Evolutionary conservation across 2,329 filamentous ascomycete genomes (phyloP).

Genomic region (Fusarium nelsonii): DNA sequence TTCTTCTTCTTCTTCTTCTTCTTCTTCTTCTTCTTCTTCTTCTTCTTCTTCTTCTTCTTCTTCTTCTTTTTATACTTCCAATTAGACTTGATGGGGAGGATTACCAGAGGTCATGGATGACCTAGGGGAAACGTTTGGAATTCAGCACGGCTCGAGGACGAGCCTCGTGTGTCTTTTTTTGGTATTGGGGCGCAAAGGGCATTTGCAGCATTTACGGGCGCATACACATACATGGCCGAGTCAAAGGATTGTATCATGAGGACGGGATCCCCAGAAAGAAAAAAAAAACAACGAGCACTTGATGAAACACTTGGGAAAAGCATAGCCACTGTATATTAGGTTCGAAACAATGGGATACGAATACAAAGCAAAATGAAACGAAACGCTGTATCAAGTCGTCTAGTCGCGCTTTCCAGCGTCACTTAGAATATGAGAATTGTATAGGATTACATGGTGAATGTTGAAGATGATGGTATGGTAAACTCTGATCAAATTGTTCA

Average conservation of each 20-base stretch:
- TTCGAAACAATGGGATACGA: conserved; percentile 9
- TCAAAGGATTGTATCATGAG: conserved; percentile 28
- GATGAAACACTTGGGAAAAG: conserved; percentile 31
- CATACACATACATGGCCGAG: conserved; percentile 14
- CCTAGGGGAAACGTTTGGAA: background rate
- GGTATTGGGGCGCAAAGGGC: conserved; percentile 21
- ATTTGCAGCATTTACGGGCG: conserved; percentile 42
- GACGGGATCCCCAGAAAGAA: conserved; percentile 27
- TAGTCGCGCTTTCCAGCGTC: background rate
- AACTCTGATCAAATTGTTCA: conserved; percentile 12
- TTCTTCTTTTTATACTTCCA: background rate
- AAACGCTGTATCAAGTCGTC: conserved; percentile 3
- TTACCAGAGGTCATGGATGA: background rate
- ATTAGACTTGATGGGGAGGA: background rate
- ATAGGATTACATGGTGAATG: background rate
- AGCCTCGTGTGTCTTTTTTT: conserved; percentile 1
- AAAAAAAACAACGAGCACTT: conserved; percentile 21
- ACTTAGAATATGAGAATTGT: background rate
- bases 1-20: background rate
- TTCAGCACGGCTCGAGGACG: conserved; percentile 8
- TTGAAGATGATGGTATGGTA: conserved; percentile 1
- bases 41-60: conserved; percentile 3
- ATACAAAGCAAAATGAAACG: conserved; percentile 3
- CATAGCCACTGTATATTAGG: conserved; percentile 33
- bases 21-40: background rate